Base-by-base conservation (phyloP, 139 green algal genomes). In the Tetratostichococcus sp. region DNA sequence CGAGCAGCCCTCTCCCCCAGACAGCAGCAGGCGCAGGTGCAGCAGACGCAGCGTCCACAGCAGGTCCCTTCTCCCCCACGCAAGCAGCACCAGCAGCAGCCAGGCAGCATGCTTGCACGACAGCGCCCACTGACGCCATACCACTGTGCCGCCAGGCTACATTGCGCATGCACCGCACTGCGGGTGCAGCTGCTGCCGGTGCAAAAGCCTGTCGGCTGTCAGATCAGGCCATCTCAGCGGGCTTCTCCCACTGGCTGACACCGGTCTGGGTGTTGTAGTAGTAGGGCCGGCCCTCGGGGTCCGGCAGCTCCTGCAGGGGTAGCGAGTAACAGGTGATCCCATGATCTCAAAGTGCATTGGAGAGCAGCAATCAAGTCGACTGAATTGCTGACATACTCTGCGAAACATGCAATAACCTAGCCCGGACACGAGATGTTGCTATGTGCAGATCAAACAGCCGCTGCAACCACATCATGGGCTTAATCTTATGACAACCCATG, bases 191-290 rank as follows among this genome's bases (percentile, higher is more conserved):
- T 50, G 39, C 39, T 50, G 39, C 39, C 6, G 50, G 11, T 62
- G 50, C 50, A 8, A 26, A 28, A 26, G 14, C 50, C n/a, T 8
- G 39, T 14, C 8, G 39, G 39, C 39, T n/a, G 14, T 8, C 50
- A 25, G 50, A 8, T 26, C 19, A 62, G 50, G 14, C 50, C 79
- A 95, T 85, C n/a, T 93, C 89, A 11, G 81, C 77, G 17, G 93
- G 93, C 78, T 92, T 92, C 77, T 97, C 92, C 93, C 93, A 97
- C 85, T 97, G 91, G 68, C 86, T 95, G 35, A 89, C 85, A 6
- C 92, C 92, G 0, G 91, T 97, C 72, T 83, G 65, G 11, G 83
- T 86, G 87, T 97, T 97, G 86, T 97, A 97, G 80, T 96, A 98
- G 78, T 97, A 98, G 6, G 86, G 84, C 1, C 91, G 79, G 30